Evolutionary conservation across 352 stramenopile genomes (phyloP).

Genomic region (Peronospora destructor): DNA sequence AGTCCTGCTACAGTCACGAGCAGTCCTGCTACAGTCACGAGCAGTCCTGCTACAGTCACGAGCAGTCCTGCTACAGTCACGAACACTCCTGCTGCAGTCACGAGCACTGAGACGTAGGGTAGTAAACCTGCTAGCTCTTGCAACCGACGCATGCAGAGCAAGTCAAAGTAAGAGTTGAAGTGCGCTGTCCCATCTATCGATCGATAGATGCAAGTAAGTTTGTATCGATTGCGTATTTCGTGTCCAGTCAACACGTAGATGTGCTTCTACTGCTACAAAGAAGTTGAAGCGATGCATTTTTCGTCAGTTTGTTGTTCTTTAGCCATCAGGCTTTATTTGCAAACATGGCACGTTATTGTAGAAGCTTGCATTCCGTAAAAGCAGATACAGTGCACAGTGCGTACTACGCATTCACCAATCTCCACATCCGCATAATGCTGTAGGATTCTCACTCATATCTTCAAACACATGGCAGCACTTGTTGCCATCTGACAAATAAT

Average conservation of each 20-base stretch:
- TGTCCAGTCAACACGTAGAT: neutral
- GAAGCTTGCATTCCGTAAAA: too few species aligned
- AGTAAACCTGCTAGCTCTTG: conserved; percentile 4
- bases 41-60: neutral
- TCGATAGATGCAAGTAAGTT: neutral
- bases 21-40: neutral
- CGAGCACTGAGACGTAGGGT: neutral
- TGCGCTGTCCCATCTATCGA: neutral
- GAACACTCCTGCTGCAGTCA: neutral
- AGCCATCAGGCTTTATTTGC: too few species aligned
- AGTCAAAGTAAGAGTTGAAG: too few species aligned
- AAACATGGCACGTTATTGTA: too few species aligned
- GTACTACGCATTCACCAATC: too few species aligned
- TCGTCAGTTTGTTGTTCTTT: too few species aligned
- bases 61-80: neutral
- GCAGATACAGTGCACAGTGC: too few species aligned
- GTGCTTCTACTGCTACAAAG: neutral
- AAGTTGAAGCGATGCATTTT: too few species aligned
- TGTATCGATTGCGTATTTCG: neutral
- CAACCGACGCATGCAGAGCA: conserved; percentile 14
- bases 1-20: neutral
- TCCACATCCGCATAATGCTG: too few species aligned
- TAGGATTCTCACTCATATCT: too few species aligned
- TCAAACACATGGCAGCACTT: too few species aligned
- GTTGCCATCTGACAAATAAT: too few species aligned